Percentiles rank a stretch among this genome's conserved stretches.
Conservation (phyloP, 2,329 filamentous ascomycete species). For the Geosmithia flava region DNA sequence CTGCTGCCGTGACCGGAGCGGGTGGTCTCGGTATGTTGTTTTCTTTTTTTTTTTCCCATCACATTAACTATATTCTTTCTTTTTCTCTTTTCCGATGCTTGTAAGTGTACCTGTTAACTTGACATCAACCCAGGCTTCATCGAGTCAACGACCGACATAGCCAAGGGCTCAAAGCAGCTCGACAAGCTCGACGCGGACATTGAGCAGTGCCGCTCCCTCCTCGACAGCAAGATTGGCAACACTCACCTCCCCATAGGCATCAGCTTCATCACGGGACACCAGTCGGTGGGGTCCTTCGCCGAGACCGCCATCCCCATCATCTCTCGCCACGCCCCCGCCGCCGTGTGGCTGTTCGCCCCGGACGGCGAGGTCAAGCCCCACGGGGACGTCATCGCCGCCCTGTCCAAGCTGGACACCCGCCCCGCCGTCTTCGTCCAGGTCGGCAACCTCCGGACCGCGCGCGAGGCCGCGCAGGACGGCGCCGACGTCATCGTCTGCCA, state of each 20-base stretch:
- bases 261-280: constrained; percentile 43
- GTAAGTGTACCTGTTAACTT: no score
- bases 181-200: constrained; percentile 18
- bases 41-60: no score
- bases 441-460: constrained; percentile 43
- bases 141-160: constrained; percentile 15
- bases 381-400: constrained; percentile 18
- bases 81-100: no score
- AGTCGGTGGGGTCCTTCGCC: constrained; percentile 21
- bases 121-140: constrained; percentile 23
- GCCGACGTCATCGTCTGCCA: constrained; percentile 50
- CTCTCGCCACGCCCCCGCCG: constrained; percentile 37
- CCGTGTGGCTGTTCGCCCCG: constrained; percentile 57
- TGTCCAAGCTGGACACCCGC: constrained; percentile 8
- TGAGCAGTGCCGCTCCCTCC: constrained; percentile 13
- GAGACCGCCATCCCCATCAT: constrained; percentile 37
- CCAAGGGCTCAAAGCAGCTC: constrained; percentile 16
- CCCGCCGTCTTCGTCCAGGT: constrained; percentile 48
- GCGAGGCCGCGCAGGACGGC: constrained; percentile 31
- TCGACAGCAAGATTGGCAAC: constrained; percentile 6
- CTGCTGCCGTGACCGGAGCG: constrained; percentile 23
- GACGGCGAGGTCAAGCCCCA: constrained; percentile 23
- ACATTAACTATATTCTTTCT: no score
- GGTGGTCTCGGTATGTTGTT: constrained; percentile 22
- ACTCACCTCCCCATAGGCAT: constrained; percentile 44